Conservation (phyloP, 768 basidiomycete species). For the Boletellus emodensis region DNA sequence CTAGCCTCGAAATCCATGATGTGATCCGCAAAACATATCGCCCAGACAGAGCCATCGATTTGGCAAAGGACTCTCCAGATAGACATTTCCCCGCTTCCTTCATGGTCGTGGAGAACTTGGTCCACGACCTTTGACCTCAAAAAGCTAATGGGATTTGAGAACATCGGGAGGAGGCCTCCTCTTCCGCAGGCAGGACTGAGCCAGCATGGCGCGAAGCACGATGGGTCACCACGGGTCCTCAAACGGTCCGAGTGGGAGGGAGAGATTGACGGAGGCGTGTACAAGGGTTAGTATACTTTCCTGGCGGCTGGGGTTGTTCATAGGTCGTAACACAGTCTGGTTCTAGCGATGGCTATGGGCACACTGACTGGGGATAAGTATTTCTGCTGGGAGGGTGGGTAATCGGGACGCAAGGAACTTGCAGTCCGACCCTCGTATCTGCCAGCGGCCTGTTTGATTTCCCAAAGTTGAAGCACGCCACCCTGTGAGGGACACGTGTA, state of each 20-base stretch:
- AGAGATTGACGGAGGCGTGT: conserved; percentile 23
- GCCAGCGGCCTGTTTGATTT: no score
- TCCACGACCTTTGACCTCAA: conserved; percentile 12
- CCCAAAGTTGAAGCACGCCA: no score
- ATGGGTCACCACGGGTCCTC: conserved; percentile 7
- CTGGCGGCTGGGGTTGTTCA: background rate
- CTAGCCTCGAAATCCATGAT: conserved; percentile 13
- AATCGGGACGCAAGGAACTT: no score
- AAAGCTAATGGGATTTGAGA: conserved; percentile 18
- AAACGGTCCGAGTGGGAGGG: conserved; percentile 24
- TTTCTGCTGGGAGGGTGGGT: no score
- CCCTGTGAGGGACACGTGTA: no score
- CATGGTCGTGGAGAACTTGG: conserved; percentile 10
- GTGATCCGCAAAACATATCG: conserved; percentile 18
- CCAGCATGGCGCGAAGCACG: conserved; percentile 20
- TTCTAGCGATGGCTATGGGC: no score
- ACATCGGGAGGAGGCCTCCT: conserved; percentile 24
- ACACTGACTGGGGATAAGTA: no score
- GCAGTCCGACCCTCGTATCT: no score
- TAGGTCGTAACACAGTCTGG: background rate
- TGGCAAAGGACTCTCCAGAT: conserved; percentile 18
- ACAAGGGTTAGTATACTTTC: conserved; percentile 21
- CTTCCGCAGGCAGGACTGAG: conserved; percentile 4
- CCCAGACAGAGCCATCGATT: conserved; percentile 16
- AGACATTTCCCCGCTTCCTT: conserved; percentile 3